Evolutionary conservation across 345 rosid species (phyloP).

Genomic region (Gossypium sturtianum): DNA sequence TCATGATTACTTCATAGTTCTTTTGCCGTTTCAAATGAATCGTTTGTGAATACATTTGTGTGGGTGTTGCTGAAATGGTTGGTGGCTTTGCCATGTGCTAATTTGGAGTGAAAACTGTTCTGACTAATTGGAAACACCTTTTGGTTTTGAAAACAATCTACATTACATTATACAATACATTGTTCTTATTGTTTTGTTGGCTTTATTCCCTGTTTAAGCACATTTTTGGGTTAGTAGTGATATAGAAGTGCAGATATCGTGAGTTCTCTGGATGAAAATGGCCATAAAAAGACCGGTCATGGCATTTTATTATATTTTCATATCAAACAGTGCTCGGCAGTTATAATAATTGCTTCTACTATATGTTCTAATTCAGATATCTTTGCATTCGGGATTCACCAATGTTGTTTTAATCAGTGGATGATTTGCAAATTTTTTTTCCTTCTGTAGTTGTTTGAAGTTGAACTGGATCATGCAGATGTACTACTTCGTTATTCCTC

Average conservation of each 20-base stretch:
- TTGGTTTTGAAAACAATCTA: background rate
- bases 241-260: background rate
- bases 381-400: background rate
- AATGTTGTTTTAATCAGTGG: background rate
- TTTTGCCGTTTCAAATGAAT: background rate
- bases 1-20: background rate
- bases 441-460: constrained; percentile 71
- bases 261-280: background rate
- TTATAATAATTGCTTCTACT: background rate
- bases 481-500: constrained; percentile 86
- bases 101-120: background rate
- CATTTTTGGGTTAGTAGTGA: background rate
- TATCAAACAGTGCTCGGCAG: background rate
- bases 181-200: background rate
- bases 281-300: background rate
- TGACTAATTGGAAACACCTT: background rate
- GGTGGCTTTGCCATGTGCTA: too few species aligned
- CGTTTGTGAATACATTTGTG: too few species aligned
- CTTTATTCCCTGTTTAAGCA: background rate
- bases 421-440: constrained; percentile 13
- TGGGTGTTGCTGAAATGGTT: too few species aligned
- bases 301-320: background rate
- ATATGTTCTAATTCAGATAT: background rate
- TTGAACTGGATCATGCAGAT: constrained; percentile 56
- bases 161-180: background rate